phyloP scores from a whole-genome alignment of 2,329 filamentous ascomycete species.

The Penicillium hesseltinei region DNA sequence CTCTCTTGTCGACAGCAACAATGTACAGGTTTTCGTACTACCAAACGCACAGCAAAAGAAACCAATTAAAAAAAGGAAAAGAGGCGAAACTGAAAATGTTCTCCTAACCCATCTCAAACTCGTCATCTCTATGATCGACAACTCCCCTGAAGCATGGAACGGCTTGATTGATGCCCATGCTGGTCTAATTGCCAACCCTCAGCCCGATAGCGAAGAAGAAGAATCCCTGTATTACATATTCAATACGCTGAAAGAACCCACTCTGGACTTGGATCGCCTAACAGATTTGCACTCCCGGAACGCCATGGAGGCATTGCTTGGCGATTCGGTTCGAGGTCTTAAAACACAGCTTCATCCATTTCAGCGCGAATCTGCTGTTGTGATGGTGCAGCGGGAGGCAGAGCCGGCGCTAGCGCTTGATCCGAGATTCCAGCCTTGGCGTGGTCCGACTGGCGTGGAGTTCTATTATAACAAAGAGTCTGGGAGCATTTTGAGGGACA shows the following conservation, averaged over 20 bases:
- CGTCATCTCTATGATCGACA: conserved; percentile 43
- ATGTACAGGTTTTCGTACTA: conserved; percentile 40
- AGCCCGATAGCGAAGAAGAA: conserved; percentile 30
- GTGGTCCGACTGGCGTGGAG: conserved; percentile 58
- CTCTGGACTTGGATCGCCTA: conserved; percentile 31
- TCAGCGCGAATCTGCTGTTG: conserved; percentile 73
- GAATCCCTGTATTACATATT: conserved; percentile 53
- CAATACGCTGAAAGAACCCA: conserved; percentile 47
- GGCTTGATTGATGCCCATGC: conserved; percentile 22
- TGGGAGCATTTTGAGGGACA: conserved; percentile 61
- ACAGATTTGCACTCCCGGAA: conserved; percentile 32
- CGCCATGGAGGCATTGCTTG: conserved; percentile 40
- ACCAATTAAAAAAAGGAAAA: conserved; percentile 12
- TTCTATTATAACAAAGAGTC: conserved; percentile 72
- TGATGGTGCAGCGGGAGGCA: conserved; percentile 80
- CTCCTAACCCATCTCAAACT: conserved; percentile 21
- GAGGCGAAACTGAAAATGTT: not conserved
- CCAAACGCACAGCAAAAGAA: conserved; percentile 35
- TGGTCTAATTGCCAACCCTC: conserved; percentile 3
- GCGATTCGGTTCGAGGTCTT: conserved; percentile 35
- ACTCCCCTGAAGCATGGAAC: conserved; percentile 40
- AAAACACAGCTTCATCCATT: conserved; percentile 70
- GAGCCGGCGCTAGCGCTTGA: conserved; percentile 66
- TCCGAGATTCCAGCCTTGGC: conserved; percentile 63
- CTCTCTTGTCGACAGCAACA: conserved; percentile 15